phyloP scores from a whole-genome alignment of 2,329 filamentous ascomycete genomes.

The Cladosporium sp. region DNA sequence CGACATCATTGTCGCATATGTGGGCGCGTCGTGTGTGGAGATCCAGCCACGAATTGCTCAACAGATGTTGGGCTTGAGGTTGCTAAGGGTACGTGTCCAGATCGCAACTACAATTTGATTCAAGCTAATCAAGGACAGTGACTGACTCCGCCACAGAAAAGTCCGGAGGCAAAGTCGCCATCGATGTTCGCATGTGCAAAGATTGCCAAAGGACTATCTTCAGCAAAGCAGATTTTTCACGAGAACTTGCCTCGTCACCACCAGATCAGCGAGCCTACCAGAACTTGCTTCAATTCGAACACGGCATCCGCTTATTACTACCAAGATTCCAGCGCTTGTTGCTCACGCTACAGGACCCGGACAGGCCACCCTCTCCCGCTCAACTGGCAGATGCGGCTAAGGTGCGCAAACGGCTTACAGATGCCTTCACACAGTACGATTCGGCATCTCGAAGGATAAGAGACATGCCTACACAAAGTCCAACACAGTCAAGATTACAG shows the following conservation, averaged over 20 bases:
- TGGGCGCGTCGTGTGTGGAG: slow-evolving; percentile 88
- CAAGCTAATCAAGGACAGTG: slow-evolving; percentile 33
- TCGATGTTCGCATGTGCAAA: slow-evolving; percentile 89
- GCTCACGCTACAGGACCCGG: slow-evolving; percentile 69
- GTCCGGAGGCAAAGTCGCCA: slow-evolving; percentile 56
- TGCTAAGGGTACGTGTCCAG: slow-evolving; percentile 54
- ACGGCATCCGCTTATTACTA: slow-evolving; percentile 77
- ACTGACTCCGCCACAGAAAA: slow-evolving; percentile 42
- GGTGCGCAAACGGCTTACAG: slow-evolving; percentile 83
- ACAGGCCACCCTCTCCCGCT: slow-evolving; percentile 62
- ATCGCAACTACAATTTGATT: slow-evolving; percentile 22
- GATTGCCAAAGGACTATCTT: slow-evolving; percentile 77
- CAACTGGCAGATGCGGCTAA: slow-evolving; percentile 85
- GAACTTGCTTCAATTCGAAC: slow-evolving; percentile 82
- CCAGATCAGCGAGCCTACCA: slow-evolving; percentile 78
- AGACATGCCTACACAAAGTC: slow-evolving; percentile 71
- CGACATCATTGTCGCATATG: slow-evolving; percentile 94
- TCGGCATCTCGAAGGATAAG: slow-evolving; percentile 76
- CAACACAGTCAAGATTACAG: slow-evolving; percentile 73
- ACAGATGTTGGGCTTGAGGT: slow-evolving; percentile 80
- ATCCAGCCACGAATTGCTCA: slow-evolving; percentile 81
- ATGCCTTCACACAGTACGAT: slow-evolving; percentile 87
- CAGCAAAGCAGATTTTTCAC: slow-evolving; percentile 73
- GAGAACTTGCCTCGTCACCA: slow-evolving; percentile 66
- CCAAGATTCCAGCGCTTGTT: slow-evolving; percentile 82